These are phyloP conservation scores for Hyphopichia homilentoma DNA, from an alignment of 805 yeast genomes.

Conservation along the genomic window DNA sequence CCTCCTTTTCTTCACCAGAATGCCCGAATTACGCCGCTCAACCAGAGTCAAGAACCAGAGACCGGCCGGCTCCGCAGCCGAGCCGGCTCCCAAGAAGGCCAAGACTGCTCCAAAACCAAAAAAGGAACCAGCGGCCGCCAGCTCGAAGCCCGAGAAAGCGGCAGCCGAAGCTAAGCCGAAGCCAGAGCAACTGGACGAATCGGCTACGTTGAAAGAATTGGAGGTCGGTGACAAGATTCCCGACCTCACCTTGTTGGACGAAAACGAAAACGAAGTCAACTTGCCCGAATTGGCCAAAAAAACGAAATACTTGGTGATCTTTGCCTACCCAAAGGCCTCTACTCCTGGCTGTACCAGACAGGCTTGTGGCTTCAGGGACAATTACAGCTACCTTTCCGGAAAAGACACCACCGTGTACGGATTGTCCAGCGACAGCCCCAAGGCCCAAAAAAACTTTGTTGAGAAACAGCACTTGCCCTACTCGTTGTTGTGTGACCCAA, in stretches of 20 bases:
- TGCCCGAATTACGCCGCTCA: slow-evolving; percentile 40
- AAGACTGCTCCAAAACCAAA: slow-evolving; percentile 5
- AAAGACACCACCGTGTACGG: slow-evolving; percentile 68
- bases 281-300: slow-evolving; percentile 27
- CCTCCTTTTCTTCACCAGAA: too few relatives aligned
- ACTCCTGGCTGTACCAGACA: slow-evolving; percentile 98
- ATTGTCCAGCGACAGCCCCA: slow-evolving; percentile 75
- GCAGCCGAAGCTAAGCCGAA: slow-evolving; percentile 9
- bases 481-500: slow-evolving; percentile 73
- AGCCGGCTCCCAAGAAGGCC: slow-evolving; percentile 15
- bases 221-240: slow-evolving; percentile 66
- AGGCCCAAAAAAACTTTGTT: slow-evolving; percentile 73
- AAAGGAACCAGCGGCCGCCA: slow-evolving; percentile 1
- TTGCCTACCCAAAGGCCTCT: slow-evolving; percentile 85
- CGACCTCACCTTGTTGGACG: slow-evolving; percentile 57
- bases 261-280: slow-evolving; percentile 57
- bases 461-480: slow-evolving; percentile 71
- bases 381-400: slow-evolving; percentile 46
- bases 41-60: slow-evolving; percentile 21
- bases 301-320: slow-evolving; percentile 35
- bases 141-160: slow-evolving; percentile 2
- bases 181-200: slow-evolving; percentile 11
- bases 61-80: slow-evolving; percentile 7
- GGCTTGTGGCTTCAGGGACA: slow-evolving; percentile 82
- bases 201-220: slow-evolving; percentile 21